A percentile compares a stretch with the other conserved stretches of the same genome.
These are phyloP conservation scores for Nectriaceae sp. DNA, from an alignment of 2,329 filamentous ascomycete species.

Conservation along the genomic window DNA sequence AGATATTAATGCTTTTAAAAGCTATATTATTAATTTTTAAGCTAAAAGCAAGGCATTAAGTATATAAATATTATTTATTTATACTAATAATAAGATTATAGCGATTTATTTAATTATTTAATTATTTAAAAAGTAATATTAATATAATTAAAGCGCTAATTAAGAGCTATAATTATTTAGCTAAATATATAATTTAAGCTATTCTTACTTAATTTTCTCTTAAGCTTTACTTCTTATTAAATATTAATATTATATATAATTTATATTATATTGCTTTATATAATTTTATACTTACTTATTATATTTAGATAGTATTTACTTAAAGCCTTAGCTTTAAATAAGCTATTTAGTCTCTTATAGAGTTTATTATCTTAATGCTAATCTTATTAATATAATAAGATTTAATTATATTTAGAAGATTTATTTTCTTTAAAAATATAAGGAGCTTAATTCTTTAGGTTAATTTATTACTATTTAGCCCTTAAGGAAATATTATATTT, in stretches of 20 bases:
- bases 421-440: constrained; percentile 37
- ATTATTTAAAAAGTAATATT: constrained; percentile 42
- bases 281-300: constrained; percentile 55
- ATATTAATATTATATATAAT: constrained; percentile 40
- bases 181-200: not conserved
- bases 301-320: constrained; percentile 33
- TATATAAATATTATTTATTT: constrained; percentile 44
- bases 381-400: not conserved
- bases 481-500: constrained; percentile 40
- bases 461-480: constrained; percentile 42
- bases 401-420: constrained; percentile 29
- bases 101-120: constrained; percentile 40
- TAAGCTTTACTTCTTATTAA: not conserved
- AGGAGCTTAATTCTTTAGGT: constrained; percentile 42
- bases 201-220: not conserved
- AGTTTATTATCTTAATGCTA: not conserved
- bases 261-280: constrained; percentile 51
- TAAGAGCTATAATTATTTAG: constrained; percentile 8
- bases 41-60: constrained; percentile 1
- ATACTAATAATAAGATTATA: constrained; percentile 58
- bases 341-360: not conserved
- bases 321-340: no score
- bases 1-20: not conserved
- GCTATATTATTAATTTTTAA: not conserved
- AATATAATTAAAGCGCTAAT: constrained; percentile 33